phyloP scores from a whole-genome alignment of 1,284 basidiomycete genomes.

The Rhizoctonia solani region DNA sequence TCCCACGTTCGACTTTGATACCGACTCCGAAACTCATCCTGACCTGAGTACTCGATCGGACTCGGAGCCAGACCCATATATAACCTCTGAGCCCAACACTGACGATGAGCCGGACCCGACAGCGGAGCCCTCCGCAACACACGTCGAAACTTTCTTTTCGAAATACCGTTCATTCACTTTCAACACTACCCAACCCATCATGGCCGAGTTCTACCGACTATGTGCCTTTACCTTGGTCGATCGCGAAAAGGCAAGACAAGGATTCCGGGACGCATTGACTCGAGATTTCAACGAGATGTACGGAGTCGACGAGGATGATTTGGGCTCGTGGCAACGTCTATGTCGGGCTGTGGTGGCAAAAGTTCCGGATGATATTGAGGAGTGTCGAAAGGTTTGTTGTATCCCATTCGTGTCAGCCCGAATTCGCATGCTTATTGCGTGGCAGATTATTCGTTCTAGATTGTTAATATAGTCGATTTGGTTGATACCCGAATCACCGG shows the following conservation, averaged over 20 bases:
- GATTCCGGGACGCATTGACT: not conserved
- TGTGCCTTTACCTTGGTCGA: too few relatives aligned
- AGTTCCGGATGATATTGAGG: not conserved
- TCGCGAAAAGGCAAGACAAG: constrained; percentile 43
- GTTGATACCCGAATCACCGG: not conserved
- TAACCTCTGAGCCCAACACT: not conserved
- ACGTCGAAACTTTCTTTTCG: not conserved
- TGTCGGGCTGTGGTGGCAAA: not conserved
- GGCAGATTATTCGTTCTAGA: too few relatives aligned
- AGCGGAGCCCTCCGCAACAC: not conserved
- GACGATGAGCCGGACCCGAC: not conserved
- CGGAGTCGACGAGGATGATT: not conserved
- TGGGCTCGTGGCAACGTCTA: not conserved
- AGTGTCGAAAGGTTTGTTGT: not conserved
- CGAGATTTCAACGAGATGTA: constrained; percentile 3
- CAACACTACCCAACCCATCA: not conserved
- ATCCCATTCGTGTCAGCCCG: too few relatives aligned
- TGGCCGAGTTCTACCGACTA: not conserved
- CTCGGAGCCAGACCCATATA: not conserved
- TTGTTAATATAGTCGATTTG: constrained; percentile 4
- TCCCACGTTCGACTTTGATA: too few relatives aligned
- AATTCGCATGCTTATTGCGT: too few relatives aligned
- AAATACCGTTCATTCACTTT: not conserved
- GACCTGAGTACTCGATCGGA: not conserved
- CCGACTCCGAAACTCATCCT: too few relatives aligned